Evolutionary conservation across 2,329 filamentous ascomycete species (phyloP).

Genomic region (Colletotrichum kahawae): DNA sequence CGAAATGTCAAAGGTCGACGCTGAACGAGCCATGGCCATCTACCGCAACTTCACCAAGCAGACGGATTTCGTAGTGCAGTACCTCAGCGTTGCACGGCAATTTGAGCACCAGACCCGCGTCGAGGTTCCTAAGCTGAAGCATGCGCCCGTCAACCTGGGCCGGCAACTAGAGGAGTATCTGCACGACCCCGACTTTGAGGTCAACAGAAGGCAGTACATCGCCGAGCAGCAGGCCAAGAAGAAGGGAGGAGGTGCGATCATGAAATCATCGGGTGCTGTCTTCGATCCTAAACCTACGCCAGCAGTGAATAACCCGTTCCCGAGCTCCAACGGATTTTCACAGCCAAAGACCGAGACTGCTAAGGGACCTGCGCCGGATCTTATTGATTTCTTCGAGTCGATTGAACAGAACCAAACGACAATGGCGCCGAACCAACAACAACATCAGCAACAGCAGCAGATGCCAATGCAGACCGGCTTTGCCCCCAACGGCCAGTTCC

Average conservation of each 20-base stretch:
- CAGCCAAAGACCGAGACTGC: constrained; percentile 48
- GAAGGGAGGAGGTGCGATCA: constrained; percentile 38
- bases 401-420: constrained; percentile 88
- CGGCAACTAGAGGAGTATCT: constrained; percentile 93
- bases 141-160: constrained; percentile 90
- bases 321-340: constrained; percentile 38
- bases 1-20: constrained; percentile 94
- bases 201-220: constrained; percentile 89
- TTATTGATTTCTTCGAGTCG: constrained; percentile 94
- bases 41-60: constrained; percentile 92
- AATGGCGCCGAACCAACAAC: constrained; percentile 52
- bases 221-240: constrained; percentile 81
- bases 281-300: constrained; percentile 42
- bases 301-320: constrained; percentile 48
- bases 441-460: constrained; percentile 33
- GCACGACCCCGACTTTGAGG: constrained; percentile 92
- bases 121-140: constrained; percentile 95
- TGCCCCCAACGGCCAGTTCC: constrained; percentile 34
- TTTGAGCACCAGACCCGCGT: constrained; percentile 92
- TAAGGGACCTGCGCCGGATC: constrained; percentile 74
- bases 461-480: constrained; percentile 29
- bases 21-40: constrained; percentile 87
- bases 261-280: constrained; percentile 28
- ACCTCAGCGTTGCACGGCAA: constrained; percentile 83
- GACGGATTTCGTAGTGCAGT: constrained; percentile 91